Evolutionary conservation across 345 rosid genomes (phyloP).

Genomic region (Clarkia xantiana): DNA sequence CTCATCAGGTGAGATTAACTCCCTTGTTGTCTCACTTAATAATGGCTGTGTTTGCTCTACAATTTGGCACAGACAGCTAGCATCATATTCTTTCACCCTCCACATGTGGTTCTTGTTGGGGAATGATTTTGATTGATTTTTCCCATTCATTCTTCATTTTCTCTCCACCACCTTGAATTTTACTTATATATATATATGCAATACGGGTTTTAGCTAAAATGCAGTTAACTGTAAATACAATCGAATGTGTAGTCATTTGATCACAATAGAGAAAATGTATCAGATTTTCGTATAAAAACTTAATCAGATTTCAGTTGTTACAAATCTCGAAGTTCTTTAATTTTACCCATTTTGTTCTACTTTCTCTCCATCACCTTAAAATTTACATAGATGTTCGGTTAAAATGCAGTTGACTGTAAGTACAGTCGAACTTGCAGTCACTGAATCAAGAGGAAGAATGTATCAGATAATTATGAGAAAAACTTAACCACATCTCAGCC

Average conservation of each 20-base stretch:
- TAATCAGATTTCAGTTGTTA: too few relatives aligned
- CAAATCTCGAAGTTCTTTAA: too few relatives aligned
- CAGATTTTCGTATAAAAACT: too few relatives aligned
- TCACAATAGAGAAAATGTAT: too few relatives aligned
- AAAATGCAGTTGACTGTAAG: too few relatives aligned
- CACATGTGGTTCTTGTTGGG: not conserved
- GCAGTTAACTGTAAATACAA: too few relatives aligned
- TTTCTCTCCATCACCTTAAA: not conserved
- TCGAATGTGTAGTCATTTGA: too few relatives aligned
- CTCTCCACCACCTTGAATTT: not conserved
- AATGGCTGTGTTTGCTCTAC: not conserved
- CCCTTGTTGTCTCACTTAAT: conserved; percentile 5
- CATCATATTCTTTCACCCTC: conserved; percentile 6
- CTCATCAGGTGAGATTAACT: not conserved
- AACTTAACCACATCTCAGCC: too few relatives aligned
- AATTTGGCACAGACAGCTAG: not conserved
- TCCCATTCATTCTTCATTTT: not conserved
- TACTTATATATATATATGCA: not conserved
- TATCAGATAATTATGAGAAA: too few relatives aligned
- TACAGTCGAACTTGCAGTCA: too few relatives aligned
- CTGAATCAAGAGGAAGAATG: too few relatives aligned
- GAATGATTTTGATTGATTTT: not conserved
- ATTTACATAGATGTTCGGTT: not conserved
- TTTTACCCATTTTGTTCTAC: not conserved
- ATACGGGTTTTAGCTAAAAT: too few relatives aligned